phyloP scores from a whole-genome alignment of 176 grass and related monocot genomes.

The Phragmites australis region DNA sequence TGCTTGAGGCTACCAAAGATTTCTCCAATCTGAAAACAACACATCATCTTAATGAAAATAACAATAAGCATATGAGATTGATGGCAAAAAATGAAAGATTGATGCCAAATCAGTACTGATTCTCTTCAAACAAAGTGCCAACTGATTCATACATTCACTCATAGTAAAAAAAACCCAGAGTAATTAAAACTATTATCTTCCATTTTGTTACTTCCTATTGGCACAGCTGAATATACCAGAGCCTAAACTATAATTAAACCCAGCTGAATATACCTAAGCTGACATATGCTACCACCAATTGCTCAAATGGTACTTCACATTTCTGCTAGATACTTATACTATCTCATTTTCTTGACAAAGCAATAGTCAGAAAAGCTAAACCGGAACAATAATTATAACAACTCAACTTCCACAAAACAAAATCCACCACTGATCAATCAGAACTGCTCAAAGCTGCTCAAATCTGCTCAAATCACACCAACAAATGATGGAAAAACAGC shows the following conservation, averaged over 20 bases:
- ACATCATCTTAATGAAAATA: too few relatives aligned
- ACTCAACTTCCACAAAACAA: not conserved
- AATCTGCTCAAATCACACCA: too few relatives aligned
- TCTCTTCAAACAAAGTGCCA: not conserved
- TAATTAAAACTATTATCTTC: not conserved
- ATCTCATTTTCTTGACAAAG: not conserved
- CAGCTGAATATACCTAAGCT: not conserved
- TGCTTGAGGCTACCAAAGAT: too few relatives aligned
- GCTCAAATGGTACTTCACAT: conserved; percentile 19
- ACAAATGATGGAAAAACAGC: too few relatives aligned
- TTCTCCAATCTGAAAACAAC: too few relatives aligned
- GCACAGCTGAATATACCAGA: not conserved
- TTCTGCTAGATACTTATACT: not conserved
- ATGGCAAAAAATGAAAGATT: too few relatives aligned
- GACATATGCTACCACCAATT: conserved; percentile 21
- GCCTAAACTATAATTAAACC: too few relatives aligned
- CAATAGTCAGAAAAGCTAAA: not conserved
- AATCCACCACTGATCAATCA: too few relatives aligned
- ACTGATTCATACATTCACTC: not conserved
- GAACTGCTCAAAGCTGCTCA: too few relatives aligned
- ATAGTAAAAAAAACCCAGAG: not conserved
- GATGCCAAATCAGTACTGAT: not conserved
- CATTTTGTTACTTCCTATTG: not conserved
- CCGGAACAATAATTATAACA: not conserved
- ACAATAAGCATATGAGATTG: too few relatives aligned